Conservation (phyloP, 2,329 filamentous ascomycete genomes). For the Colletotrichum tofieldiae region DNA sequence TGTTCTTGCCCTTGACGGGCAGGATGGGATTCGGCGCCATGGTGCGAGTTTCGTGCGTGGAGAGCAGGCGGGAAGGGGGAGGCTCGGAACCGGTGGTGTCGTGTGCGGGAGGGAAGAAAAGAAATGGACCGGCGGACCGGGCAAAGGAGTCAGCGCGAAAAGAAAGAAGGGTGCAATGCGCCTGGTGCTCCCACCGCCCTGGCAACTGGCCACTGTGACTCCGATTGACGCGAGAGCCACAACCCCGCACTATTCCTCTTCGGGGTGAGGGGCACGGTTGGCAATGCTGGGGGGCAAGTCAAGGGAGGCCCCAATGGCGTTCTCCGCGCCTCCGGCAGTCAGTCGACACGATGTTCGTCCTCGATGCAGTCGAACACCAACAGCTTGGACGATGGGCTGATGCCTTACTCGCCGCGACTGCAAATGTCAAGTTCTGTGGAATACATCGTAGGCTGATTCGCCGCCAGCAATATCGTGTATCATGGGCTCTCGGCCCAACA, state of each 20-base stretch:
- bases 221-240: constrained; percentile 27
- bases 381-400: neutral
- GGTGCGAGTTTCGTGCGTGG: constrained; percentile 7
- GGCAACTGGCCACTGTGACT: constrained; percentile 18
- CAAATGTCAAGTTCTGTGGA: too few species aligned
- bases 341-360: neutral
- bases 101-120: constrained; percentile 14
- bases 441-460: too few species aligned
- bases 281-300: neutral
- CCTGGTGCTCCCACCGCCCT: constrained; percentile 3
- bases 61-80: neutral
- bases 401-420: too few species aligned
- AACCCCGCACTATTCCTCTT: constrained; percentile 45
- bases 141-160: constrained; percentile 6
- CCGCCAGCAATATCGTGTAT: neutral
- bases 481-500: too few species aligned
- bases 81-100: neutral
- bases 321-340: neutral
- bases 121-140: neutral
- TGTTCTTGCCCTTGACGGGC: constrained; percentile 82
- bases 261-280: constrained; percentile 41
- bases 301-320: neutral
- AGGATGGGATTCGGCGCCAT: constrained; percentile 63
- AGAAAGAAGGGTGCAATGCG: constrained; percentile 11
- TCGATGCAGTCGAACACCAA: too few species aligned